Evolutionary conservation across 345 rosid genomes (phyloP), one percentile per base, ranked within the genome.

Genomic region (Dimocarpus longan): DNA sequence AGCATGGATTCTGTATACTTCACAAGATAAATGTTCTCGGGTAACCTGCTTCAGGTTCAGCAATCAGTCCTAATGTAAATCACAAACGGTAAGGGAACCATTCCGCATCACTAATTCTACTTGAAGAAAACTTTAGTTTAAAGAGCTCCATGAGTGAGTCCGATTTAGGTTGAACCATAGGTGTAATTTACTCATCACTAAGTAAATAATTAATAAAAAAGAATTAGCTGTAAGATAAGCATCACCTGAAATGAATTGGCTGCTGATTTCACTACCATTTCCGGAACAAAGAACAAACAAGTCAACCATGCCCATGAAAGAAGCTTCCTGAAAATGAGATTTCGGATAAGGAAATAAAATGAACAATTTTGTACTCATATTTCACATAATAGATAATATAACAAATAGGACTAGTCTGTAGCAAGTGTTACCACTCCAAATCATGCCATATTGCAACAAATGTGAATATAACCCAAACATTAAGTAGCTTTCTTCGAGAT

Each of bases 221-320:
- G 62, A 76, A 37, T 68, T 40, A 56, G 39, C 2, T 7, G 67
- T 80, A 22, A 10, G 37, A 70, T 56, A 78, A 67, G 59, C 50
- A 50, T 69, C 79, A 95, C 99, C 99, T 91, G 82, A 68, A 80
- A 87, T 69, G 88, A 80, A 77, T 75, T 82, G 16, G 97, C 87
- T 57, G 92, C 91, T 74, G 97, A 92, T 85, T 92, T 95, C 84
- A 91, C 79, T 79, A 90, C 62, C 92, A 95, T 86, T 85, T 95
- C 99, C n/a, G 98, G 99, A 56, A 90, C 82, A 83, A 92, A 95
- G 89, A 93, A 92, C 74, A 95, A 86, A 84, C 99, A 93, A 70
- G 98, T 93, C 86, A 95, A 84, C 98, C 99, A 95, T 50, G 99
- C 98, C 99, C 99, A 95, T 28, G 99, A 93, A 71, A 95, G 89